phyloP scores from a whole-genome alignment of 1,284 basidiomycete genomes.

The Ustilago xerochloae region DNA sequence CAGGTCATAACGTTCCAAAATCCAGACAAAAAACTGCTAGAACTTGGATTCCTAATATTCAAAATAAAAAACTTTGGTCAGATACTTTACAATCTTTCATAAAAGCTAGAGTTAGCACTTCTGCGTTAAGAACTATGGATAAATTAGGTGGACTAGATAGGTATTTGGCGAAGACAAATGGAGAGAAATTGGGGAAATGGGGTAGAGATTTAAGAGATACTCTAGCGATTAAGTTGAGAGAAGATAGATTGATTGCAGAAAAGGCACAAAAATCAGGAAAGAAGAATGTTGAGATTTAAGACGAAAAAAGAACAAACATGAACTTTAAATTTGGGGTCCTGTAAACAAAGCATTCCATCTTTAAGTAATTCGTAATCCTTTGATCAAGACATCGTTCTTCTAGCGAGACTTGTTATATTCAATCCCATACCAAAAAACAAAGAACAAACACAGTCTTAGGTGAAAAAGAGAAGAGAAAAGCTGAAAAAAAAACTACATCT shows the following conservation, averaged over 20 bases:
- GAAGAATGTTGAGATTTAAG: background rate
- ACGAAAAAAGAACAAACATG: background rate
- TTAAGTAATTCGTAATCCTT: too few relatives aligned
- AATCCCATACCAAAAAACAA: too few relatives aligned
- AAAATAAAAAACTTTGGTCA: constrained; percentile 51
- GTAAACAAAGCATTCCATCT: too few relatives aligned
- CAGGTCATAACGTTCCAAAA: constrained; percentile 64
- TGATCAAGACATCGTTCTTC: too few relatives aligned
- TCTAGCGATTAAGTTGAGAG: constrained; percentile 35
- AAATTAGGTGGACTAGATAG: constrained; percentile 64
- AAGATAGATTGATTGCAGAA: constrained; percentile 17
- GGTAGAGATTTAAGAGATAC: constrained; percentile 56
- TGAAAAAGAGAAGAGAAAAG: too few relatives aligned
- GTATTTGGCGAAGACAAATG: constrained; percentile 59
- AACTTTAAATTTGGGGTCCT: too few relatives aligned
- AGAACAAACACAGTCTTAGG: too few relatives aligned
- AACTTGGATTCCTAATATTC: constrained; percentile 64
- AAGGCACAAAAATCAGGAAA: background rate
- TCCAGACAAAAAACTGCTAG: constrained; percentile 64
- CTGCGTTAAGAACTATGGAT: constrained; percentile 58
- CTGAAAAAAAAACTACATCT: too few relatives aligned
- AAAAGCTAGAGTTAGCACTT: constrained; percentile 40
- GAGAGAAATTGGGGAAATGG: constrained; percentile 56
- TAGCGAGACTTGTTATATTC: too few relatives aligned
- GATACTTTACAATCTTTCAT: constrained; percentile 48